Evolutionary conservation across 495 filamentous ascomycete genomes (phyloP).

Genomic region (Hyaloscypha hepaticicola): DNA sequence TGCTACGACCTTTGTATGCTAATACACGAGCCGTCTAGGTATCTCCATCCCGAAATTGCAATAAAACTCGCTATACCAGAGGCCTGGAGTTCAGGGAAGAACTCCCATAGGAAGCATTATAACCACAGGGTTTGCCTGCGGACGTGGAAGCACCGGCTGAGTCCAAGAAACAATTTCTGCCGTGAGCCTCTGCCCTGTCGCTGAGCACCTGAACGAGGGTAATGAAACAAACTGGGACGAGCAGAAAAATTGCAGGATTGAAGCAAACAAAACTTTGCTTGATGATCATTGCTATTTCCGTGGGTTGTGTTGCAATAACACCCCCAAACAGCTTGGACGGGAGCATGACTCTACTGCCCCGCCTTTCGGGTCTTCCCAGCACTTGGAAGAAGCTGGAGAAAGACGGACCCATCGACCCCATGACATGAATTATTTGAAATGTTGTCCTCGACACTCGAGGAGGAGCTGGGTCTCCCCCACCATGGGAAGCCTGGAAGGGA

Average conservation of each 20-base stretch:
- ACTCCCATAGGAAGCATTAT: not conserved
- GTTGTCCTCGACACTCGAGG: no score
- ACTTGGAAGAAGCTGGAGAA: not conserved
- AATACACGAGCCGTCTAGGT: not conserved
- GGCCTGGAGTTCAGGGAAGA: not conserved
- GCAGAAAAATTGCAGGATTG: not conserved
- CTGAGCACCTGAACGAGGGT: not conserved
- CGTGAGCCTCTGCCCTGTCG: not conserved
- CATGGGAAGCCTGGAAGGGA: no score
- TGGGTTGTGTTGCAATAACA: not conserved
- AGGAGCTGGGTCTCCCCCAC: no score
- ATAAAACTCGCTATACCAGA: not conserved
- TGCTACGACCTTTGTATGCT: not conserved
- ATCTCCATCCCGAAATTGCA: not conserved
- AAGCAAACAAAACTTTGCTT: no score
- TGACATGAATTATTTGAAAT: no score
- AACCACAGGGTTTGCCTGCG: not conserved
- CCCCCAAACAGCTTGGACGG: not conserved
- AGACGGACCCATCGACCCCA: no score
- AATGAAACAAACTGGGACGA: not conserved
- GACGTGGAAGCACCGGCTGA: not conserved
- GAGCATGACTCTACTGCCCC: not conserved
- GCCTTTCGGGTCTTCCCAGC: not conserved
- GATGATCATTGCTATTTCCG: not conserved
- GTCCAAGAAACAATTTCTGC: not conserved